These are phyloP conservation scores for Globisporangium middletonii DNA, from an alignment of 352 stramenopile genomes.

Conservation along the genomic window DNA sequence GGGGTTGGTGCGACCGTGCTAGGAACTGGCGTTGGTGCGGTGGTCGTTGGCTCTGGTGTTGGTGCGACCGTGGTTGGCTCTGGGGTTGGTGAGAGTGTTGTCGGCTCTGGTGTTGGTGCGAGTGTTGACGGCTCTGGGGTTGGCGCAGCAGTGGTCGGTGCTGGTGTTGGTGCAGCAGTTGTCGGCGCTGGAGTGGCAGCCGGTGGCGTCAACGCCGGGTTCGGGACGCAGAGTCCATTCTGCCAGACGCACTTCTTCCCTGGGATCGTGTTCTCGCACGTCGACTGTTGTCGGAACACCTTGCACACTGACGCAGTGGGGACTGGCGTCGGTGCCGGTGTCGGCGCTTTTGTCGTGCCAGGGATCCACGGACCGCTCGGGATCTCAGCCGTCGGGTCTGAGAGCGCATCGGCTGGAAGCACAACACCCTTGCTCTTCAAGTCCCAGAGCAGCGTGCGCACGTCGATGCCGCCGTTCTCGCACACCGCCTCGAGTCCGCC, in stretches of 20 bases:
- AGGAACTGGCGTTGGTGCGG: not conserved
- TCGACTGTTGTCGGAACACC: constrained; percentile 21
- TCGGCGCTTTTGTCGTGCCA: constrained; percentile 6
- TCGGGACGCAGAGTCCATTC: constrained; percentile 14
- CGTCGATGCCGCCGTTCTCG: constrained; percentile 27
- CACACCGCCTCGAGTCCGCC: constrained; percentile 20
- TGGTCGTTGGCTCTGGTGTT: not conserved
- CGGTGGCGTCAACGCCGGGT: constrained; percentile 1
- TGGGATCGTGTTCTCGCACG: constrained; percentile 24
- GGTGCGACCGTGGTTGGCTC: not conserved
- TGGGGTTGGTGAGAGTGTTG: not conserved
- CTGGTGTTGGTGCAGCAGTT: not conserved
- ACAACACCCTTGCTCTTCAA: constrained; percentile 20
- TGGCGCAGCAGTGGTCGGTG: not conserved
- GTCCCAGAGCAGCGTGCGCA: constrained; percentile 27
- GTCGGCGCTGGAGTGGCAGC: not conserved
- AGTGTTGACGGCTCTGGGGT: not conserved
- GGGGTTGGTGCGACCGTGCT: not conserved
- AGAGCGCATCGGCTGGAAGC: constrained; percentile 17
- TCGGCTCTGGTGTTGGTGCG: not conserved
- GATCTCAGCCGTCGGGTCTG: constrained; percentile 16
- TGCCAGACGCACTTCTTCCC: constrained; percentile 21
- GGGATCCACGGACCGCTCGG: constrained; percentile 22
- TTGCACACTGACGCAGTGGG: constrained; percentile 22
- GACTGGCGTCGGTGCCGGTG: constrained; percentile 17